Percentiles rank a stretch among this genome's conserved stretches.
Conservation (phyloP, 805 yeast genomes). For the Kazachstania bromeliacearum region DNA sequence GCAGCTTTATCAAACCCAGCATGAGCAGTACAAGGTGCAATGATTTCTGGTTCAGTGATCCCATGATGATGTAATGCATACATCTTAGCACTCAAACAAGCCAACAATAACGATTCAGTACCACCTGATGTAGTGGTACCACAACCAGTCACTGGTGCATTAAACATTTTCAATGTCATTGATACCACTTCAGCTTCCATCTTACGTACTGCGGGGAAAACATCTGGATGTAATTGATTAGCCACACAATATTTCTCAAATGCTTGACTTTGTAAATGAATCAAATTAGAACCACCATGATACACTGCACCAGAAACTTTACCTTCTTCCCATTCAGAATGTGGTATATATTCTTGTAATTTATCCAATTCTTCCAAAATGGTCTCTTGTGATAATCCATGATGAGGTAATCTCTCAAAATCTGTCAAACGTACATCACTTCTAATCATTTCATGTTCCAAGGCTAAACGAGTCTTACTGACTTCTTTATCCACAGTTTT, state of each 20-base stretch:
- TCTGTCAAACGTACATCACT: constrained; percentile 39
- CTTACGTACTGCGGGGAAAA: constrained; percentile 90
- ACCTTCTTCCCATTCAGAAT: constrained; percentile 77
- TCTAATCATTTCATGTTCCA: constrained; percentile 52
- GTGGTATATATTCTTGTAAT: constrained; percentile 40
- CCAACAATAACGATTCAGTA: constrained; percentile 79
- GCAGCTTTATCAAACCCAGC: constrained; percentile 95
- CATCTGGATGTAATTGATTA: constrained; percentile 94
- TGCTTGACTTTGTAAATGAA: constrained; percentile 66
- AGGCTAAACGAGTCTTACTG: constrained; percentile 32
- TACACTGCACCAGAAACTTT: constrained; percentile 91
- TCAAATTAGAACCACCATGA: constrained; percentile 82
- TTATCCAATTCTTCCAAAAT: constrained; percentile 45
- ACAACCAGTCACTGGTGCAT: constrained; percentile 61
- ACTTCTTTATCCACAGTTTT: constrained; percentile 55
- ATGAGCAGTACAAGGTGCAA: constrained; percentile 84
- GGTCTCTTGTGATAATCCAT: constrained; percentile 42
- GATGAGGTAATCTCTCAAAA: constrained; percentile 44
- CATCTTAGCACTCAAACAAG: constrained; percentile 84
- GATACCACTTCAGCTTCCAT: constrained; percentile 94
- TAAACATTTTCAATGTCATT: constrained; percentile 73
- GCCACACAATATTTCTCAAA: constrained; percentile 73
- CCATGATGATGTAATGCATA: constrained; percentile 51
- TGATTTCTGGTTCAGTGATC: constrained; percentile 67
- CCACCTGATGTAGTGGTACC: constrained; percentile 94